Percentiles rank a stretch among this genome's conserved stretches.
Conservation (phyloP, 2,329 filamentous ascomycete genomes). For the Lasiodiplodia sp. region DNA sequence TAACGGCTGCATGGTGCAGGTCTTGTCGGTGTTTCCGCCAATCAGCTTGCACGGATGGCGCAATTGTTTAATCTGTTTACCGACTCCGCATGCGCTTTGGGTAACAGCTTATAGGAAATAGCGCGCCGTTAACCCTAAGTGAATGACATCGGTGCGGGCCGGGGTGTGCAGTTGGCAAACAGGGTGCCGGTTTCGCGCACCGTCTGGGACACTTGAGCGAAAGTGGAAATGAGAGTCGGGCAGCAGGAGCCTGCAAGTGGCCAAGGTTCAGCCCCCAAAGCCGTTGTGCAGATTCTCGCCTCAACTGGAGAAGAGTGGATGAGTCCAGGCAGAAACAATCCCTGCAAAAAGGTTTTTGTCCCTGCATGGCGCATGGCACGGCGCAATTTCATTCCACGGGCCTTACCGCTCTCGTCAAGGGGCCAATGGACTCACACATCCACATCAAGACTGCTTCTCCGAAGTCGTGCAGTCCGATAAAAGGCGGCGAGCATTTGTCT, state of each 20-base stretch:
- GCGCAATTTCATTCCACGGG: slow-evolving; percentile 6
- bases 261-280: neutral
- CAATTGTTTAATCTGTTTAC: neutral
- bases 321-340: neutral
- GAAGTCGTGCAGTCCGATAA: neutral
- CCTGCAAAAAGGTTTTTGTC: neutral
- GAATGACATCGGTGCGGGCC: slow-evolving; percentile 4
- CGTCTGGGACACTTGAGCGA: neutral
- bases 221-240: neutral
- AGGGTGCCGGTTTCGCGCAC: neutral
- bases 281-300: neutral
- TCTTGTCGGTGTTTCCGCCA: neutral
- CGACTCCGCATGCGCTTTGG: neutral
- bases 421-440: neutral
- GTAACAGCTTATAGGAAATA: neutral
- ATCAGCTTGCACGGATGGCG: neutral
- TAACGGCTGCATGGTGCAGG: neutral
- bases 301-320: too few relatives aligned
- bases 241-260: neutral
- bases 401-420: neutral
- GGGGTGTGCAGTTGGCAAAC: neutral
- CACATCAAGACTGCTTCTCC: neutral
- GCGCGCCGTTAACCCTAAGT: neutral
- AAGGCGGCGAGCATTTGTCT: neutral
- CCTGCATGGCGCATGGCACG: neutral